Evolutionary conservation across 768 basidiomycete species (phyloP), one percentile per base, ranked within the genome.

Genomic region (Austroboletus eburneus): DNA sequence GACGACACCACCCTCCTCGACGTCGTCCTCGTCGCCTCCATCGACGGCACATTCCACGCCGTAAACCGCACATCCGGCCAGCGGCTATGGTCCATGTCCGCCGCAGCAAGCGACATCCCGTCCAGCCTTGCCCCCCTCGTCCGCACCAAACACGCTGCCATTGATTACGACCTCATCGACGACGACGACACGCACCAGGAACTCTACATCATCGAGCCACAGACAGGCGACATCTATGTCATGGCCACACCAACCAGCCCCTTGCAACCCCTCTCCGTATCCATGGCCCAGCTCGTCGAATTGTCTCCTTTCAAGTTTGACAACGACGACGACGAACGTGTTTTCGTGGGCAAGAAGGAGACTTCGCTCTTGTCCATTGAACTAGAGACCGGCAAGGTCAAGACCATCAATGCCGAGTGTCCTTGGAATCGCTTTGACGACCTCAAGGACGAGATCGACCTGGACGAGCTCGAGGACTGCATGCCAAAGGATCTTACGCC

Each of bases 41-140:
- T 99, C 22, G 94, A 98, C 68, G 95, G 95, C 21, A 91, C 84
- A 48, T 83, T 99, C 27, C 94, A 97, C 71, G 96, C 92, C 0
- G 74, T 98, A 53, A 92, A 95, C 60, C 74, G 95, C 50, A 83
- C 85, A 0, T 85, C 85, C 0, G 95, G 95, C 1, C 77, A 78
- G 14, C 73, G 79, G 9, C 72, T 93, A 1, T 99, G 95, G 95
- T 91, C 91, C 29, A 87, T 93, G 83, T 78, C 83, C 8, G 78
- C 83, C 14, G 75, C 76, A 39, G 66, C 79, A 33, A 61, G 73
- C 22, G 58, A 41, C 14, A 64, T 72, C 7, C 78, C 81, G 0
- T 68, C 78, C n/a, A 72, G 78, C 16, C 74, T 91, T 20, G 75
- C 77, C 1, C 86, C 88, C 1, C 83, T 92, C 47, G 78, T 91